phyloP scores from a whole-genome alignment of 1,284 basidiomycete genomes.

The Mycosarcoma maydis region DNA sequence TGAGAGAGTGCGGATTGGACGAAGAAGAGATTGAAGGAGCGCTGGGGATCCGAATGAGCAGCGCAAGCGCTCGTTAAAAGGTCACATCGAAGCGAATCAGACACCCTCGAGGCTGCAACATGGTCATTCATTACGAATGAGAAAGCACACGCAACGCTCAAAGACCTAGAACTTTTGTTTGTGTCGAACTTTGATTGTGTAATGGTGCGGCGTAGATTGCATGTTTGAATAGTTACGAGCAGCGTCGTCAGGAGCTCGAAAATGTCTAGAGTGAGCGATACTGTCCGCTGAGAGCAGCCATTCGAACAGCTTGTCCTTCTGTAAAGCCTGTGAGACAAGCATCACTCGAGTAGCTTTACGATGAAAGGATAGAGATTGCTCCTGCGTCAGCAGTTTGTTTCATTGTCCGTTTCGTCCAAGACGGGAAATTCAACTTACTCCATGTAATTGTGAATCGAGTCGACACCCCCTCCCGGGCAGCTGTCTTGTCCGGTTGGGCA shows the following conservation, averaged over 20 bases:
- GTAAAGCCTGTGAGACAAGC: constrained; percentile 48
- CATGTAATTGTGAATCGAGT: constrained; percentile 56
- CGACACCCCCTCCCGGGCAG: constrained; percentile 35
- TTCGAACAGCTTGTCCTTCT: constrained; percentile 45
- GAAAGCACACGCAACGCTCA: too few relatives aligned
- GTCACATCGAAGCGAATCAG: not conserved
- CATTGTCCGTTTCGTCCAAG: not conserved
- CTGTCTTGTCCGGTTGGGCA: constrained; percentile 45
- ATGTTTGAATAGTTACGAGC: too few relatives aligned
- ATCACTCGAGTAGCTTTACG: constrained; percentile 43
- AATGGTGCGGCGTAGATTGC: too few relatives aligned
- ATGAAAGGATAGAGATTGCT: not conserved
- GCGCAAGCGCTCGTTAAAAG: not conserved
- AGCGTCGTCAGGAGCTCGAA: too few relatives aligned
- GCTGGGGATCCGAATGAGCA: constrained; percentile 15
- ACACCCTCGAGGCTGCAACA: not conserved
- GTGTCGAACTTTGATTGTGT: too few relatives aligned
- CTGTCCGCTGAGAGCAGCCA: constrained; percentile 32
- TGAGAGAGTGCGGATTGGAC: constrained; percentile 17
- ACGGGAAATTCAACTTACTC: constrained; percentile 33
- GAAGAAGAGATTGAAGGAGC: constrained; percentile 25
- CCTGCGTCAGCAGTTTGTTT: not conserved
- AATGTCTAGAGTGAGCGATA: constrained; percentile 25
- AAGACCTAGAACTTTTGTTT: too few relatives aligned
- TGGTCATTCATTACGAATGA: too few relatives aligned